Evolutionary conservation across 192 early-diverging fungal genomes (phyloP), one percentile per base, ranked within the genome.

Genomic region (Linnemannia exigua): DNA sequence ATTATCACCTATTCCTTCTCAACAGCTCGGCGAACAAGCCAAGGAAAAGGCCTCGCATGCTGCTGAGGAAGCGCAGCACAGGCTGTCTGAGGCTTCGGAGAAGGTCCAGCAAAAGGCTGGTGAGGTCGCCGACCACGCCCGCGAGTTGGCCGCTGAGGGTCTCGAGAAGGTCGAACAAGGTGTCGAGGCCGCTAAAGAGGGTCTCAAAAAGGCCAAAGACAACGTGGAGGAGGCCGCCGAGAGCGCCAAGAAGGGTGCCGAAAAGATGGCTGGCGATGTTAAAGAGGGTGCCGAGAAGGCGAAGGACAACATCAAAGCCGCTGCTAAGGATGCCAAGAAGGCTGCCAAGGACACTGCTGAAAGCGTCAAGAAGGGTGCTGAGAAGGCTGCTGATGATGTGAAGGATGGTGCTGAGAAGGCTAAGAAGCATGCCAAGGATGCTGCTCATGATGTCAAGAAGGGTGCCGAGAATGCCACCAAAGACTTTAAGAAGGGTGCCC

Each of bases 21-120:
- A 67, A 14, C 35, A 86, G 84, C 58, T 86, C n/a, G 75, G 76
- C 17, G 84, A 79, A 25, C 76, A 84, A n/a, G 81, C 81, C 35
- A 74, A 68, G 15, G 71, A 74, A n/a, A 84, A 75, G 67, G 81
- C 75, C 20, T 31, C 76, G 17, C 75, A 50, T 12, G 75, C 63
- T 17, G 70, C 80, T 7, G 75, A 77, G 22, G 82, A 79, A 1
- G 72, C 76, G 7, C 50, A 73, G 25, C 66, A 75, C 38, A 75
- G 50, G 44, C 15, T 83, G 16, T 3, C 50, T 19, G 72, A 70
- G n/a, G 77, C 82, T 12, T 74, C 76, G 19, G 51, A 70, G 5
- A 71, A 36, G 50, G 76, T 74, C 35, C 71, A 84, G 47, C 72
- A 79, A 66, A 84, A 79, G 77, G 72, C 82, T 20, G 46, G 73